Base-by-base conservation (phyloP, 1,284 basidiomycete genomes). In the Waitea zeae region DNA sequence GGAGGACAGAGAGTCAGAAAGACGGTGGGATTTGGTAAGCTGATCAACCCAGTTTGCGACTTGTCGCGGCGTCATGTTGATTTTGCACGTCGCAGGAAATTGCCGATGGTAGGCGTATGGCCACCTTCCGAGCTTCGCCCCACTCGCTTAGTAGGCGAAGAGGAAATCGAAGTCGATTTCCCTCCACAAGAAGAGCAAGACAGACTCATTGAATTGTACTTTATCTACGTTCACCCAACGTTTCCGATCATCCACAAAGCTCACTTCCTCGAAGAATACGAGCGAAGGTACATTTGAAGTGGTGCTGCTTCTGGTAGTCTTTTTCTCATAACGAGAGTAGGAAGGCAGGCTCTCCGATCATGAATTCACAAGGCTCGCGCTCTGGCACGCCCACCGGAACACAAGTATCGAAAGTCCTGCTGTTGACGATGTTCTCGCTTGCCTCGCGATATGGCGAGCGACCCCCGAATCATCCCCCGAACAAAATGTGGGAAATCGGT, bases 381-480 rank as follows among this genome's bases (percentile, higher is more conserved):
- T 7, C 24, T 7, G 24, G n/a, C n/a, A 26, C 24, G 24, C 24
- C 24, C n/a, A n/a, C 24, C n/a, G 4, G 64, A 70, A 39, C 53
- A 39, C 2, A 41, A 45, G 69, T 45, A 58, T 80, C 13, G 78
- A 78, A 3, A 70, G 54, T 88, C 12, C 52, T 89, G 3, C 60
- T 89, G 5, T 57, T 88, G 11, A 63, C 79, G 1, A 83, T 89
- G 49, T 87, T 86, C 47, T 65, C 84, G 2, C 64, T 83, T 30
- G 68, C 83, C 22, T 71, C 80, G 12, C 67, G 84, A 9, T 87
- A 80, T 42, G 63, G 62, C 9, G 61, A 69, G 7, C 59, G 62
- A 20, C 61, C 62, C 34, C 47, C 56, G 36, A 60, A 61, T 36
- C 52, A 53, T 13, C 58, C 62, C 22, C 47, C 49, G 6, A 57